phyloP scores from a whole-genome alignment of 2,329 filamentous ascomycete genomes.

The Triangularia verruculosa region DNA sequence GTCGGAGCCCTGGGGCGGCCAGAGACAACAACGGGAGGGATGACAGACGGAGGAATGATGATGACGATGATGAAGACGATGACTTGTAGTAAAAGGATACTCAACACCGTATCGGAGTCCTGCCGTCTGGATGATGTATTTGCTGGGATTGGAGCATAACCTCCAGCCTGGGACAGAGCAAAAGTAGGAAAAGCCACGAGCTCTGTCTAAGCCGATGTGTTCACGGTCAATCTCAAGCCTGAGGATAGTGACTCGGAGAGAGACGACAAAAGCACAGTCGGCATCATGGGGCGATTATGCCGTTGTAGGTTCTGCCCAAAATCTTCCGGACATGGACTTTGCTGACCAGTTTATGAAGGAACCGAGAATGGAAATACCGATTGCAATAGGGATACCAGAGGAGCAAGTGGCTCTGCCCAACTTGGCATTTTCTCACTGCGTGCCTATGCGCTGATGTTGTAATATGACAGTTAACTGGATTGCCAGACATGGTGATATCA shows the following conservation, averaged over 20 bases:
- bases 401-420: neutral
- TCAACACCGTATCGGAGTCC: no score
- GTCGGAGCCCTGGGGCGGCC: slow-evolving; percentile 45
- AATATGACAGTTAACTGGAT: neutral
- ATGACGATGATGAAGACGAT: neutral
- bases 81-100: neutral
- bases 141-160: no score
- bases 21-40: slow-evolving; percentile 16
- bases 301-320: neutral
- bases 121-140: no score
- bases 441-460: no score
- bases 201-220: neutral
- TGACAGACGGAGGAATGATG: neutral
- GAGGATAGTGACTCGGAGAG: neutral
- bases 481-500: neutral
- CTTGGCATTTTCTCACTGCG: neutral
- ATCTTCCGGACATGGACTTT: neutral
- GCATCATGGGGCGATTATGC: neutral
- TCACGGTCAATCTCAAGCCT: neutral
- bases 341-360: neutral
- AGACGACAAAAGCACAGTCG: neutral
- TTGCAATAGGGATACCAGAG: neutral
- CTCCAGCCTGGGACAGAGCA: neutral
- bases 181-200: neutral
- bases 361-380: neutral